These are phyloP conservation scores for Colletotrichum agaves DNA, from an alignment of 2,329 filamentous ascomycete species.

Conservation along the genomic window DNA sequence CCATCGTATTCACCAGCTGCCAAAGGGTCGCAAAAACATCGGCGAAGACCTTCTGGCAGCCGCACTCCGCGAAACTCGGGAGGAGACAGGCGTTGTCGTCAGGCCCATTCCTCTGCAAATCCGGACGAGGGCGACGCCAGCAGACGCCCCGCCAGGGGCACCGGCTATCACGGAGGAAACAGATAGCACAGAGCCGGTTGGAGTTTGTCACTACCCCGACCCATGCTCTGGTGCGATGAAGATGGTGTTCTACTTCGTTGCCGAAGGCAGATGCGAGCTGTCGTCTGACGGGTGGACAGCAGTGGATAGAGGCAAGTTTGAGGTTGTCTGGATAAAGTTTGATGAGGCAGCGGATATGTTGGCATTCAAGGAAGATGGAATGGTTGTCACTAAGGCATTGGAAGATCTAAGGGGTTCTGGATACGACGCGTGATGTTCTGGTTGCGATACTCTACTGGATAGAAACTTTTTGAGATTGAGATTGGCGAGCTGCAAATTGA, in stretches of 20 bases:
- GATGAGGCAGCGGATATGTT: constrained; percentile 40
- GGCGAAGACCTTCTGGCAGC: constrained; percentile 54
- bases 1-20: constrained; percentile 57
- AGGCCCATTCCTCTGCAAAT: constrained; percentile 52
- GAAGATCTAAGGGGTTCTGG: constrained; percentile 42
- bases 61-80: constrained; percentile 58
- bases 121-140: constrained; percentile 55
- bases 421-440: constrained; percentile 40
- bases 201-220: not conserved
- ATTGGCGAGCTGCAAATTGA: too few species aligned
- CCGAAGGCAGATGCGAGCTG: constrained; percentile 44
- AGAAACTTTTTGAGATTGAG: too few species aligned
- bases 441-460: not conserved
- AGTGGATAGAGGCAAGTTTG: constrained; percentile 42
- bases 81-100: constrained; percentile 58
- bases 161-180: constrained; percentile 41
- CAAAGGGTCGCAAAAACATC: constrained; percentile 61
- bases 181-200: not conserved
- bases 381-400: constrained; percentile 44
- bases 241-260: constrained; percentile 54
- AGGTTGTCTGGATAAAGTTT: constrained; percentile 44
- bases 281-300: constrained; percentile 17
- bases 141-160: constrained; percentile 12
- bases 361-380: constrained; percentile 40
- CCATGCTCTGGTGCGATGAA: constrained; percentile 49